These are phyloP conservation scores for Sergeia podlipaevii DNA, from an alignment of 208 protist genomes.

Conservation along the genomic window DNA sequence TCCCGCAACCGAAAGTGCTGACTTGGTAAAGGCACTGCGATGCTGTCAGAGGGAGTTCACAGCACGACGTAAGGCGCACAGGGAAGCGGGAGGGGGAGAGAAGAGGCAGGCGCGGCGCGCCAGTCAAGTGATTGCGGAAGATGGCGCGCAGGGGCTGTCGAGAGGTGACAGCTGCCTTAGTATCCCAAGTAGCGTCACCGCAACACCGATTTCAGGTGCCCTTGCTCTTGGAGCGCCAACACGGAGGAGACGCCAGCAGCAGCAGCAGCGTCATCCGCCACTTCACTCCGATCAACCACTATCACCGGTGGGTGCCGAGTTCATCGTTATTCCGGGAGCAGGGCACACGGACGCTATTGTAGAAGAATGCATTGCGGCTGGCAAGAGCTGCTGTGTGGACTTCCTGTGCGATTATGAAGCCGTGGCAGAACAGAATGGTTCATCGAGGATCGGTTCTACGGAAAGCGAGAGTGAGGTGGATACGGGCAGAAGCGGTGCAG, in stretches of 20 bases:
- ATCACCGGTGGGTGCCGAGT: constrained; percentile 42
- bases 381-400: constrained; percentile 66
- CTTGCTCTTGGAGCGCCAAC: background rate
- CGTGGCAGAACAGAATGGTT: constrained; percentile 7
- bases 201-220: constrained; percentile 1
- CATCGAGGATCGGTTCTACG: background rate
- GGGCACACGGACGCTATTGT: constrained; percentile 70
- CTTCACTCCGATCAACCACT: constrained; percentile 5
- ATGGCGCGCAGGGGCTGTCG: background rate
- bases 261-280: background rate
- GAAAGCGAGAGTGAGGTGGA: background rate
- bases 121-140: too few species aligned
- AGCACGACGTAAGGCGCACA: constrained; percentile 15
- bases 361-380: constrained; percentile 62
- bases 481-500: background rate
- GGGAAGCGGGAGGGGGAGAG: too few species aligned
- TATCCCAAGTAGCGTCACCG: constrained; percentile 1
- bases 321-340: constrained; percentile 51
- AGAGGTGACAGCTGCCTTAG: background rate
- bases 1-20: constrained; percentile 32
- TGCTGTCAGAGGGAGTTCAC: constrained; percentile 35
- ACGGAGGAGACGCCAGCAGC: background rate
- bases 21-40: constrained; percentile 53
- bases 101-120: too few species aligned
- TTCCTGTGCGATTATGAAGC: constrained; percentile 73